phyloP scores from a whole-genome alignment of 1,139 yeast genomes.

The Geotrichum fermentans region DNA sequence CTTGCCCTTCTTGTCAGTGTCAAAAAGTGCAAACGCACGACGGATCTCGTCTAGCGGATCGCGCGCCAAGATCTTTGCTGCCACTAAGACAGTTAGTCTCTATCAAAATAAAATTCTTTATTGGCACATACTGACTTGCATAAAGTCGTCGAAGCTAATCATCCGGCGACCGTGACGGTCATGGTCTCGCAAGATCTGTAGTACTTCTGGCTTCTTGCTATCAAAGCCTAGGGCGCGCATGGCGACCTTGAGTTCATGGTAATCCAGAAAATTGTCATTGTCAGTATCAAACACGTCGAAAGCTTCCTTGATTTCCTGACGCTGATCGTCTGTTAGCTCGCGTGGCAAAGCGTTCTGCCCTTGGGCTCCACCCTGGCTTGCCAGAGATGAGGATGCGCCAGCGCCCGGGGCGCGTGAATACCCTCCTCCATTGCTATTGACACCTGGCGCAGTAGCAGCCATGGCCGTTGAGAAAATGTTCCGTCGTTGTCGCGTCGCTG shows the following conservation, averaged over 20 bases:
- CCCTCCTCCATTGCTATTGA: conserved; percentile 4
- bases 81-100: conserved; percentile 43
- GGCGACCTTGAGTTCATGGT: conserved; percentile 89
- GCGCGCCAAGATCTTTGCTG: conserved; percentile 70
- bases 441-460: neutral
- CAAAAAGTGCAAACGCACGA: conserved; percentile 86
- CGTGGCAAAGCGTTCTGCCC: conserved; percentile 18
- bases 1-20: conserved; percentile 82
- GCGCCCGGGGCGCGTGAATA: conserved; percentile 1
- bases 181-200: conserved; percentile 74
- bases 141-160: conserved; percentile 78
- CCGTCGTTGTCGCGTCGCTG: conserved; percentile 14
- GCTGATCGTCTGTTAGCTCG: conserved; percentile 82
- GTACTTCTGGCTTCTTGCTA: conserved; percentile 69
- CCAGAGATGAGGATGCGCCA: neutral
- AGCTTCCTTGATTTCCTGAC: conserved; percentile 90
- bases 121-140: conserved; percentile 53
- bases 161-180: conserved; percentile 71
- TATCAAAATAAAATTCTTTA: neutral
- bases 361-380: neutral
- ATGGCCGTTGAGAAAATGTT: conserved; percentile 6
- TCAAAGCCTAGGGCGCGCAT: conserved; percentile 93
- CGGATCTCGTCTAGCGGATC: conserved; percentile 91
- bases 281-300: conserved; percentile 90
- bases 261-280: conserved; percentile 83